A percentile compares a stretch with the other conserved stretches of the same genome.
Evolutionary conservation across 1,284 basidiomycete species (phyloP).

Genomic region (Singerocomus rubriflavus): DNA sequence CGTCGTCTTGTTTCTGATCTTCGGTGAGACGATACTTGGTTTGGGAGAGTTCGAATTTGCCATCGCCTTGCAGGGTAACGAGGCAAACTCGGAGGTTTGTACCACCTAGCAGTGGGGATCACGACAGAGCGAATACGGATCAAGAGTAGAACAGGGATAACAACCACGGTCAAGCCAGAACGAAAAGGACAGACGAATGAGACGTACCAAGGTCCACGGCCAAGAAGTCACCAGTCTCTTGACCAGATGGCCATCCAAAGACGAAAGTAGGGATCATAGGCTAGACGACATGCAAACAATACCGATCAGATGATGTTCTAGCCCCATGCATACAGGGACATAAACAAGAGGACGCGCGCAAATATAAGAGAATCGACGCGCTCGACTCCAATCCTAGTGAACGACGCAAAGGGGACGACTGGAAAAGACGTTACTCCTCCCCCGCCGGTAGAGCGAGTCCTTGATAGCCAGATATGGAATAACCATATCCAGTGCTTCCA

Average conservation of each 20-base stretch:
- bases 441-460: background rate
- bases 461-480: constrained; percentile 4
- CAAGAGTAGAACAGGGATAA: background rate
- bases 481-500: constrained; percentile 5
- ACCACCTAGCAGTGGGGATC: constrained; percentile 51
- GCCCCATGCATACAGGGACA: constrained; percentile 2
- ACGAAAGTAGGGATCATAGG: constrained; percentile 97
- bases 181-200: background rate
- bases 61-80: constrained; percentile 86
- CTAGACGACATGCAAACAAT: constrained; percentile 37
- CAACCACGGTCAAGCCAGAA: background rate
- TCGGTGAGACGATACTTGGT: constrained; percentile 96
- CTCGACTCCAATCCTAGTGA: background rate
- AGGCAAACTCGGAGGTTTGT: constrained; percentile 98
- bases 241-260: constrained; percentile 93
- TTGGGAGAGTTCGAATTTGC: constrained; percentile 97
- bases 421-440: background rate
- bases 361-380: background rate
- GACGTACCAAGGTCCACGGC: constrained; percentile 87
- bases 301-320: constrained; percentile 11
- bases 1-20: constrained; percentile 98
- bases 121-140: background rate
- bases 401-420: background rate
- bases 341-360: background rate
- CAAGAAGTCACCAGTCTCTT: constrained; percentile 89